Base-by-base conservation (phyloP, 805 yeast genomes). In the Hermanozyma aechmeae region DNA sequence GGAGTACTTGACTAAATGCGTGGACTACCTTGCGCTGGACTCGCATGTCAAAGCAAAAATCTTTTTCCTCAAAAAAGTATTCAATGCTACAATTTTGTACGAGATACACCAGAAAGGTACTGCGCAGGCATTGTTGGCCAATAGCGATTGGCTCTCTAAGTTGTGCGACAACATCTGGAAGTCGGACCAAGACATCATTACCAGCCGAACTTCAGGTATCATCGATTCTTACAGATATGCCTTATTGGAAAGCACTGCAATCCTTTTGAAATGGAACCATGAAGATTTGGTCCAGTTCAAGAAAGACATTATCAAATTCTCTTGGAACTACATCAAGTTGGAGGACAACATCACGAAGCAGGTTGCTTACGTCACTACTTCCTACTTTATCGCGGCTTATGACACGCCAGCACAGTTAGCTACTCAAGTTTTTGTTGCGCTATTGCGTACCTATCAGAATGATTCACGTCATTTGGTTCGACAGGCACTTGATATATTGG, bases 301-400 rank as follows among this genome's bases (percentile, higher is more conserved):
- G 24, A 89, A 85, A 47, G 95, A 86, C 42, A 74, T 92, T 24
- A 84, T 92, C 51, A 85, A 84, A 51, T 92, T 86, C 57, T 81
- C 86, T 42, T 92, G 99, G 99, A 82, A 83, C 41, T 82, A 78
- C 45, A 79, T 92, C 46, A 84, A 84, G 42, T 59, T 87, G 18
- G 96, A 87, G 38, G 99, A 92, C 48, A 71, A 77, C 29, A 71
- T 86, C 28, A 74, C 94, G 15, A 92, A 92, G 48, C 95, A 87
- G 43, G 83, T 92, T 3, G 96, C 97, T 0, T 87, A 89, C 49
- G 83, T 86, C 18, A 75, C 87, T 0, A 86, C 93, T 2, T 72
- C 95, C 0, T 75, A 76, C 48, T 92, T 89, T 52, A 86, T 92
- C 35, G 71, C 85, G 0, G 80, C 79, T 1, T 92, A 76, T 47